Evolutionary conservation across 2,329 filamentous ascomycete species (phyloP).

Genomic region (Colletotrichum tropicicola): DNA sequence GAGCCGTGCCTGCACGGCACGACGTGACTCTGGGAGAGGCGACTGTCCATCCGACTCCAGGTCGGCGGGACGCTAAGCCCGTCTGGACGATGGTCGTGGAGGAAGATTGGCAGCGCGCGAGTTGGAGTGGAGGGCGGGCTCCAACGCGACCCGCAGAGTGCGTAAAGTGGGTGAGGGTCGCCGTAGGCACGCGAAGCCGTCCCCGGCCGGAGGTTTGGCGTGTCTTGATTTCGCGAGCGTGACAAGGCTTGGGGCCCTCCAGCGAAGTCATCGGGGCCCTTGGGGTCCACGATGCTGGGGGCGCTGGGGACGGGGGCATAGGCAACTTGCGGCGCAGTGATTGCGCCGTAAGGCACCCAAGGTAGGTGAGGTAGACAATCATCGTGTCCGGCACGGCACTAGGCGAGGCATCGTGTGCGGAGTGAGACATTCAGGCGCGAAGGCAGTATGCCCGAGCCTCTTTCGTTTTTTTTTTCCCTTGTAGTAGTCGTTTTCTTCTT

Average conservation of each 20-base stretch:
- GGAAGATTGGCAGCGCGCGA: conserved; percentile 22
- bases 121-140: conserved; percentile 15
- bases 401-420: neutral
- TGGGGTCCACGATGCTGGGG: neutral
- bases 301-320: neutral
- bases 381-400: neutral
- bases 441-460: neutral
- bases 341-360: neutral
- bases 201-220: conserved; percentile 12
- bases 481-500: no score
- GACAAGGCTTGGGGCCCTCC: conserved; percentile 21
- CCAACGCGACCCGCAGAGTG: conserved; percentile 23
- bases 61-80: conserved; percentile 26
- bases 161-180: conserved; percentile 29
- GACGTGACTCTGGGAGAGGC: conserved; percentile 21
- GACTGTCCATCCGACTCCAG: conserved; percentile 11
- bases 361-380: neutral
- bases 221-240: conserved; percentile 27
- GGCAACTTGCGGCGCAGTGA: neutral
- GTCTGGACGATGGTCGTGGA: conserved; percentile 6
- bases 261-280: conserved; percentile 10
- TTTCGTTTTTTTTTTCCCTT: neutral
- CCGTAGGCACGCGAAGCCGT: conserved; percentile 6
- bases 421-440: neutral
- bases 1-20: conserved; percentile 1